Base-by-base conservation (phyloP, 73 alveolate genomes). In the Paramecium caudatum region DNA sequence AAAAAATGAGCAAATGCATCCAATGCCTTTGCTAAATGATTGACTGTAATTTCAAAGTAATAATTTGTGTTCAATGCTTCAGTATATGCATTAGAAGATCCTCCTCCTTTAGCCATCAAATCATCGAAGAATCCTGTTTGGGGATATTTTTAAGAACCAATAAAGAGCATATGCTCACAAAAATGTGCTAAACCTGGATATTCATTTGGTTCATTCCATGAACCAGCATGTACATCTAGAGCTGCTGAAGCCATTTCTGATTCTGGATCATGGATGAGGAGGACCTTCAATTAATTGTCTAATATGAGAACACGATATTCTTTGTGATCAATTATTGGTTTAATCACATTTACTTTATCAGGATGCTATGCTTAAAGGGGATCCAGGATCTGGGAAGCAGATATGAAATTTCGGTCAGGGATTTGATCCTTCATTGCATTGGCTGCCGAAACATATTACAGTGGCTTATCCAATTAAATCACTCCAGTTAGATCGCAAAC, bases 221-320 rank as follows among this genome's bases (percentile, higher is more conserved):
- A 49, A 12, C 98, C 98, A 17, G 93, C 94, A 62, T 85, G 48
- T 36, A 95, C 97, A 68, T 91, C 91, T 46, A 95, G 33, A 34
- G 97, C 82, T n/a, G 95, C 96, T 63, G 97, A 68, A 61, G 95
- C 91, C 50, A 70, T 90, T 43, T 94, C 92, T 45, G 97, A 82
- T 30, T 55, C 61, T 3, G 86, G 83, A 74, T 94, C 97, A 13
- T 94, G 91, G 4, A 94, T 94, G 33, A 91, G 62, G 8, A 94
- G 23, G 25, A 84, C 81, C 92, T 90, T 94, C 47, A 94, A 84
- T 8, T 92, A 88, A 62, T 94, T 94, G 13, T 88, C 90, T 23
- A 85, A 65, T 55, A 36, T 91, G 5, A 85, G 19, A 61, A 65
- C 62, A 27, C 63, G 12, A 48, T 85, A 85, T 43, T 48, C 45